Base-by-base conservation (phyloP, 768 basidiomycete genomes). In the Inosperma sp. region DNA sequence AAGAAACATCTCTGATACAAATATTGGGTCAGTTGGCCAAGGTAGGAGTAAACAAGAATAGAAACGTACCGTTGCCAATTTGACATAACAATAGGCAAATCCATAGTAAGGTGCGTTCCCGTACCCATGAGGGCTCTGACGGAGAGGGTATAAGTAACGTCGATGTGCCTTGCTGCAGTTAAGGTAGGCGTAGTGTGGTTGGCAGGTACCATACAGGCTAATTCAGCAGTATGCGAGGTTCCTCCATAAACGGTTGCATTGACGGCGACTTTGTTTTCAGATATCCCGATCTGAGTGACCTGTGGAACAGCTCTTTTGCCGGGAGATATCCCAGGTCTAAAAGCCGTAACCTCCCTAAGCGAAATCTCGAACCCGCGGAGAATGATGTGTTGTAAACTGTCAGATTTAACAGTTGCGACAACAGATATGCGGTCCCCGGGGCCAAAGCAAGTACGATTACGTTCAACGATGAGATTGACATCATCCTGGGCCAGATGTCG, bases 351-450 rank as follows among this genome's bases (percentile, higher is more conserved):
- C 65, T 96, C 93, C 57, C 79, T 81, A 27, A 96, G 72, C 3
- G 79, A 77, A 56, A 93, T 80, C 62, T 94, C 90, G 62, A 91
- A 93, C 5, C 88, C 86, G 30, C 89, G 86, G 4, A 95, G 73
- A 43, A 86, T 79, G 53, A 86, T 78, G 10, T 86, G 81, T 31
- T 82, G 75, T 4, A 83, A 62, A 46, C 72, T 76, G 53, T 89
- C 85, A 1, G 86, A 88, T 62, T 82, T 83, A 51, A 95, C 72
- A 7, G 81, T 79, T 1, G 87, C 88, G 27, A 74, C 76, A 41
- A 93, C 77, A 10, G 80, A 70, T 27, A 94, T 80, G 16, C 83
- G 81, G 67, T 95, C 93, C 4, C 86, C 87, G 1, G 93, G 89
- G 2, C 91, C 91, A 58, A 85, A 92, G 59, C 93, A 94, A 6